A percentile compares a stretch with the other conserved stretches of the same genome.
These are phyloP conservation scores for Podospora pseudocomata DNA, from an alignment of 495 filamentous ascomycete species.

Conservation along the genomic window DNA sequence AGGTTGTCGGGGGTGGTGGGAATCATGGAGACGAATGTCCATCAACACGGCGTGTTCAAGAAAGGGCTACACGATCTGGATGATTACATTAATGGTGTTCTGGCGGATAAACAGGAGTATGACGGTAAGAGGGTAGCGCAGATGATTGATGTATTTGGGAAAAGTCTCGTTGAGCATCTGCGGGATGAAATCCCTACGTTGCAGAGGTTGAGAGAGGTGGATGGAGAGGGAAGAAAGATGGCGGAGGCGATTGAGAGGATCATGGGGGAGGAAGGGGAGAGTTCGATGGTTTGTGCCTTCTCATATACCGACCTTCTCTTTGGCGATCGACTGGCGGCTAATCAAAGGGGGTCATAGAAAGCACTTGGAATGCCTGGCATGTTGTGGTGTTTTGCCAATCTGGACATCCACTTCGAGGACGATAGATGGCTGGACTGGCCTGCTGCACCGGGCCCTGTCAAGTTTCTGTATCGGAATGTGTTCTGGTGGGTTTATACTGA, in stretches of 20 bases:
- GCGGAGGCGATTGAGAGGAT: conserved; percentile 14
- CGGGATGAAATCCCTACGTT: conserved; percentile 43
- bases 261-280: conserved; percentile 25
- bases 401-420: conserved; percentile 43
- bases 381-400: conserved; percentile 34
- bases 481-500: conserved; percentile 29
- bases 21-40: conserved; percentile 44
- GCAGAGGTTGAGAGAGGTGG: conserved; percentile 26
- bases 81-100: conserved; percentile 30
- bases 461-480: conserved; percentile 23
- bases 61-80: conserved; percentile 36
- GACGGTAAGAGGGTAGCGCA: conserved; percentile 33
- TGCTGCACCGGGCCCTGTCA: conserved; percentile 28
- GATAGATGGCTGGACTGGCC: conserved; percentile 35
- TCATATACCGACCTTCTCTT: neutral
- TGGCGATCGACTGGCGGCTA: neutral
- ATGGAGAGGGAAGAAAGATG: conserved; percentile 34
- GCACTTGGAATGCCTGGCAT: conserved; percentile 20
- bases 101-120: conserved; percentile 27
- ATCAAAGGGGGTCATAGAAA: conserved; percentile 11
- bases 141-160: conserved; percentile 44
- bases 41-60: conserved; percentile 47
- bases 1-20: conserved; percentile 33
- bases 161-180: conserved; percentile 37
- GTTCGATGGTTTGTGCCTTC: conserved; percentile 24